Conservation (phyloP, 1,139 yeast species). For the Hansenula lynferdii region DNA sequence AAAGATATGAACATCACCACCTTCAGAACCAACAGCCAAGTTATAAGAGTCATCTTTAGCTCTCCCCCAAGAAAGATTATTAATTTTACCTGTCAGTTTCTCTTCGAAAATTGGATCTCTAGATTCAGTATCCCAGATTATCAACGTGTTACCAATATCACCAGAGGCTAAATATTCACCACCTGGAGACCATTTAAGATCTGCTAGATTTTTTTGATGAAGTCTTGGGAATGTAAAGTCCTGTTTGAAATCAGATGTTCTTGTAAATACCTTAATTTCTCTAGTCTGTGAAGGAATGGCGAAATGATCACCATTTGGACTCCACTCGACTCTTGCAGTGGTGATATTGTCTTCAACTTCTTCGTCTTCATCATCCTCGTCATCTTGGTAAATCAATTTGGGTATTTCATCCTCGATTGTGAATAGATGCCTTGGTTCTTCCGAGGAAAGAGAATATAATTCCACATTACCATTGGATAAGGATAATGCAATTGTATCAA, state of each 20-base stretch:
- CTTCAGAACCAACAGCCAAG: constrained; percentile 43
- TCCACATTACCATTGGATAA: constrained; percentile 64
- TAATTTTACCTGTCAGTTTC: constrained; percentile 21
- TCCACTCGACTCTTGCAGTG: constrained; percentile 48
- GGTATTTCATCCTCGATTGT: constrained; percentile 39
- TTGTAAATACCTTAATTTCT: constrained; percentile 30
- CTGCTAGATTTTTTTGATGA: constrained; percentile 39
- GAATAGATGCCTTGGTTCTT: constrained; percentile 33
- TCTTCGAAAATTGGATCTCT: constrained; percentile 26
- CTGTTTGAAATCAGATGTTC: constrained; percentile 20
- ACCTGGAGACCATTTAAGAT: constrained; percentile 54
- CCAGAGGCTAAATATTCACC: constrained; percentile 57
- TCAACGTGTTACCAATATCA: constrained; percentile 40
- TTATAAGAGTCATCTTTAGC: constrained; percentile 21
- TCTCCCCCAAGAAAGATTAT: constrained; percentile 29
- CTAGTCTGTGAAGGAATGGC: constrained; percentile 48
- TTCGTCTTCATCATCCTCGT: constrained; percentile 31
- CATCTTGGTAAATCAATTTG: constrained; percentile 19
- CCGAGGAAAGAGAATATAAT: constrained; percentile 54
- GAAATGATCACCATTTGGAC: constrained; percentile 57
- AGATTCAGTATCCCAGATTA: constrained; percentile 47
- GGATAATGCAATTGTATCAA: constrained; percentile 57
- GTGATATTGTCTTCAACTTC: constrained; percentile 30
- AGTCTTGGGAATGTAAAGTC: constrained; percentile 21
- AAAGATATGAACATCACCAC: constrained; percentile 44